A percentile compares a stretch with the other conserved stretches of the same genome.
These are phyloP conservation scores for Mucor lusitanicus DNA, from an alignment of 371 early-diverging fungal genomes.

Conservation along the genomic window DNA sequence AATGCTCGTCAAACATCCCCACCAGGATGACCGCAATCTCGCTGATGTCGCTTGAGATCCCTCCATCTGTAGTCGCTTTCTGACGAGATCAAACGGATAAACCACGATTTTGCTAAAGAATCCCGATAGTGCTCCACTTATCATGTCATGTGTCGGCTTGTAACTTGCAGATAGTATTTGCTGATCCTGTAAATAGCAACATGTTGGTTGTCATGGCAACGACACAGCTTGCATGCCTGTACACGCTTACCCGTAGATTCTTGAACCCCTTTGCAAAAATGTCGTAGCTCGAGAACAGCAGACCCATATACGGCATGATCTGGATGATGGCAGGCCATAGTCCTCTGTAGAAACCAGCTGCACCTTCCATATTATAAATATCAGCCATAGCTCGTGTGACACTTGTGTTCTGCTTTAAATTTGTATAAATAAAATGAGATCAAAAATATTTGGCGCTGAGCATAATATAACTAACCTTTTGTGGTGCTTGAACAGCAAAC, in stretches of 20 bases:
- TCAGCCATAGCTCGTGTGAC: slow-evolving; percentile 61
- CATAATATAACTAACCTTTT: slow-evolving; percentile 36
- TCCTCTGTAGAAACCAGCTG: slow-evolving; percentile 87
- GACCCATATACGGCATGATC: slow-evolving; percentile 94
- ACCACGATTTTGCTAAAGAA: slow-evolving; percentile 81
- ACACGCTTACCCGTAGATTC: slow-evolving; percentile 34
- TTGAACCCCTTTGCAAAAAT: slow-evolving; percentile 48
- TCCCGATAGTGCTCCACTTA: slow-evolving; percentile 85
- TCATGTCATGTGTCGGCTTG: slow-evolving; percentile 61
- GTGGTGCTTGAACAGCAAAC: slow-evolving; percentile 77
- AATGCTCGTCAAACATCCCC: slow-evolving; percentile 62
- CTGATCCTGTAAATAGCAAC: slow-evolving; percentile 27
- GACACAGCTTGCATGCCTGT: neutral
- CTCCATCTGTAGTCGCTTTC: slow-evolving; percentile 81
- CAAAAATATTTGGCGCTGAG: neutral
- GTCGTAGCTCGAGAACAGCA: slow-evolving; percentile 79
- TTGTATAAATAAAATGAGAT: neutral
- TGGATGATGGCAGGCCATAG: slow-evolving; percentile 81
- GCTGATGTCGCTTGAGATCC: slow-evolving; percentile 52
- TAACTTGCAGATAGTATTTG: slow-evolving; percentile 24
- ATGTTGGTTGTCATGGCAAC: neutral
- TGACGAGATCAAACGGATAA: slow-evolving; percentile 90
- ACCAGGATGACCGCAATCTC: slow-evolving; percentile 50
- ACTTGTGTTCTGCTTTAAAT: slow-evolving; percentile 57
- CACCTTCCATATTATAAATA: slow-evolving; percentile 74